Percentiles rank a stretch among this genome's conserved stretches.
These are phyloP conservation scores for Russula emetica DNA, from an alignment of 768 basidiomycete species.

Conservation along the genomic window DNA sequence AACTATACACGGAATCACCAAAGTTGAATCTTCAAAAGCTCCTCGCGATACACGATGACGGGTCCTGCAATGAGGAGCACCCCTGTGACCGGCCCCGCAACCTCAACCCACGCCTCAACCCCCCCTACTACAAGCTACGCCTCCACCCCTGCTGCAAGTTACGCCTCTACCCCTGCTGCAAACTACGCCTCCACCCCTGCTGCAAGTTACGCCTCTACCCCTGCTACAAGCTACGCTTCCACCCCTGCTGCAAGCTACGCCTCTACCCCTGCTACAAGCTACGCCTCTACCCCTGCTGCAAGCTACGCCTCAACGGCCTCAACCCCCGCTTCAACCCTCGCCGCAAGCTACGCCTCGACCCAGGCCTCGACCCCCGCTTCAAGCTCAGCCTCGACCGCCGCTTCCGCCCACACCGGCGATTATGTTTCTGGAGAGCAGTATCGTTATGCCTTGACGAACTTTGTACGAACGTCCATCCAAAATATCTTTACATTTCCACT, in stretches of 20 bases:
- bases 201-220: no score
- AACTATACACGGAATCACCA: no score
- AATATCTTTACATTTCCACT: not conserved
- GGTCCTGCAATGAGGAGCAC: not conserved
- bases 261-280: no score
- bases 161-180: conserved; percentile 1
- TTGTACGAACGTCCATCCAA: conserved; percentile 37
- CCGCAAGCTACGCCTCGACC: not conserved
- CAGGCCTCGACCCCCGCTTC: conserved; percentile 5
- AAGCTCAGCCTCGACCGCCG: not conserved
- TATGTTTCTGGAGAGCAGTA: conserved; percentile 59
- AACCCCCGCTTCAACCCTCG: no score
- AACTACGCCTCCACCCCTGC: not conserved
- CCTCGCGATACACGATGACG: no score
- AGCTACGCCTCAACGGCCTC: no score
- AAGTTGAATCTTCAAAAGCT: not conserved
- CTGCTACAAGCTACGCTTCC: no score
- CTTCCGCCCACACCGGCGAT: conserved; percentile 25
- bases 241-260: no score
- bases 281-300: no score
- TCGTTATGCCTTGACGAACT: conserved; percentile 79
- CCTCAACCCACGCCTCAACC: conserved; percentile 4
- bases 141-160: not conserved
- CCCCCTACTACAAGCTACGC: not conserved
- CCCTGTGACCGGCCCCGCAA: not conserved